phyloP scores from a whole-genome alignment of 1,284 basidiomycete species.

The Malassezia equina region DNA sequence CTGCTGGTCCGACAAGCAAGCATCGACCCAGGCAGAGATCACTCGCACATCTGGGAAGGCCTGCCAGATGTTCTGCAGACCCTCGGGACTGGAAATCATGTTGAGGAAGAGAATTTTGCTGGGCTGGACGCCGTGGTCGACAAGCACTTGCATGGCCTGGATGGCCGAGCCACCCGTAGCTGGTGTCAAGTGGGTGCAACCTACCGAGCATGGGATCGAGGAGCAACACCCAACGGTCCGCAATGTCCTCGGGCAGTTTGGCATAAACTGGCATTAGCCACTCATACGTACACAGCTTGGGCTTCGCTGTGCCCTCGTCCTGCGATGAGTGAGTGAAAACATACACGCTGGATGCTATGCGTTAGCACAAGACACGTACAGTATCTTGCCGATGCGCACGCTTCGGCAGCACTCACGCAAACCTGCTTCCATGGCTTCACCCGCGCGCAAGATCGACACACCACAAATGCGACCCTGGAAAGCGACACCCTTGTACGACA shows the following conservation, averaged over 20 bases:
- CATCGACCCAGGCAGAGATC: slow-evolving; percentile 89
- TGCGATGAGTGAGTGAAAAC: slow-evolving; percentile 23
- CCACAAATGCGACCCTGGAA: slow-evolving; percentile 44
- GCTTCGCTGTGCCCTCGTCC: slow-evolving; percentile 43
- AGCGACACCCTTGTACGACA: slow-evolving; percentile 55
- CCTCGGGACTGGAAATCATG: slow-evolving; percentile 84
- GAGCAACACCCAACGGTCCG: slow-evolving; percentile 77
- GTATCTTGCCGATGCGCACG: slow-evolving; percentile 48
- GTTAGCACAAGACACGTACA: slow-evolving; percentile 35
- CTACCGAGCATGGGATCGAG: slow-evolving; percentile 86
- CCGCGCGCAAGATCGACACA: slow-evolving; percentile 48
- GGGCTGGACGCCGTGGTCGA: slow-evolving; percentile 67
- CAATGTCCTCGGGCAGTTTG: slow-evolving; percentile 86
- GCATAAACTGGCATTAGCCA: slow-evolving; percentile 50
- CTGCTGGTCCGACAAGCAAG: slow-evolving; percentile 70
- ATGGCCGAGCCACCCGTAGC: slow-evolving; percentile 92
- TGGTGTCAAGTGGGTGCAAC: slow-evolving; percentile 1
- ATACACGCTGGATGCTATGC: slow-evolving; percentile 69
- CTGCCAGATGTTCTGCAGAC: slow-evolving; percentile 68
- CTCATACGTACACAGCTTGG: slow-evolving; percentile 33
- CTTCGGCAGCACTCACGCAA: slow-evolving; percentile 74
- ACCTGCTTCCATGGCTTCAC: slow-evolving; percentile 55
- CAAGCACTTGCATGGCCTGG: slow-evolving; percentile 88
- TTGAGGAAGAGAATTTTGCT: slow-evolving; percentile 91
- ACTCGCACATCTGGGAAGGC: slow-evolving; percentile 73